Evolutionary conservation across 257 asterid species (phyloP), one percentile per base, ranked within the genome.

Genomic region (Ophiorrhiza pumila): DNA sequence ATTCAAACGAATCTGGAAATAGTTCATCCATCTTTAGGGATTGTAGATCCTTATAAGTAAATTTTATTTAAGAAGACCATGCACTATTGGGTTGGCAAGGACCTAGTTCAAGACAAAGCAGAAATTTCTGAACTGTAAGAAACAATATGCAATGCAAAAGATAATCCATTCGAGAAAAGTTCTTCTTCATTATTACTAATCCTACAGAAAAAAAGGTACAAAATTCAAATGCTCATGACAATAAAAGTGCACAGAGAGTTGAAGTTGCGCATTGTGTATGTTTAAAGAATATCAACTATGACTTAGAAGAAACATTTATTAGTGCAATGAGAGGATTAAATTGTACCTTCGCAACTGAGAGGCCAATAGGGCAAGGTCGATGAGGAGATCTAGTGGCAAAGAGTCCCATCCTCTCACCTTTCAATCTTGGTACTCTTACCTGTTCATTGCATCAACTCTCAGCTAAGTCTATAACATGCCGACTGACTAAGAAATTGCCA

Each of bases 381-480:
- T 95, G 99, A n/a, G 99, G 99, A 78, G 99, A 85, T 82, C 99
- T 88, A 11, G 99, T 90, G 55, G 98, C 97, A 84, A 95, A 95
- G 70, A 95, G 88, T 65, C 98, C 99, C 84, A 87, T 79, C 83
- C 82, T 92, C 75, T 83, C 93, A 60, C 99, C 99, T 68, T 87
- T 81, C 68, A 95, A 85, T 69, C 88, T 86, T 17, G 99, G 99
- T 57, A 95, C 97, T 81, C 93, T 89, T 62, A 95, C 99, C 98
- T 90, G 68, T 76, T 67, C 74, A 80, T 67, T 70, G 57, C 75
- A 65, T 46, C 62, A 65, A 71, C 50, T 43, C 64, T 43, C 22
- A 13, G 27, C 34, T 25, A 13, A 32, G 72, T 34, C 29, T 13
- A 25, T 63, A 13, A 63, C 13, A 49, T 35, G 31, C 31, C 25